Percentiles rank a stretch among this genome's conserved stretches.
Evolutionary conservation across 441 rosid species (phyloP).

Genomic region (Macaranga tanarius): DNA sequence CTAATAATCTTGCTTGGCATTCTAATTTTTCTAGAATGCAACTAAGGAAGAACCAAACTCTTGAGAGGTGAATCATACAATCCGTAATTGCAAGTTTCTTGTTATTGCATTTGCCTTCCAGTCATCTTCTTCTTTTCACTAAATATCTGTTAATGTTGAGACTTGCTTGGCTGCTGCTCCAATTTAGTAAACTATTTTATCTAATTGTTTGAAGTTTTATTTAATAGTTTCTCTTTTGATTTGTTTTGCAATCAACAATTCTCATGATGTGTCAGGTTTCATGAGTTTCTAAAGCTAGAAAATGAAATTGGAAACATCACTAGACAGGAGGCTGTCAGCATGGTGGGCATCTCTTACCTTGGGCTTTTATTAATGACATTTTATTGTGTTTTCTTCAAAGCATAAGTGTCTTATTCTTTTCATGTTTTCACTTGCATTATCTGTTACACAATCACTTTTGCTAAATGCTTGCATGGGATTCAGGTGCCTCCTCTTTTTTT

Average conservation of each 20-base stretch:
- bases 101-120: neutral
- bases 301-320: conserved; percentile 96
- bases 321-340: conserved; percentile 98
- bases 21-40: conserved; percentile 90
- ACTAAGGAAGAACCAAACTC: conserved; percentile 82
- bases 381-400: neutral
- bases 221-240: neutral
- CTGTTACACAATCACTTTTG: neutral
- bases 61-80: conserved; percentile 63
- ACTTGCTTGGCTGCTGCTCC: conserved; percentile 2
- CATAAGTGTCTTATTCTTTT: neutral
- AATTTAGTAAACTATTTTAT: neutral
- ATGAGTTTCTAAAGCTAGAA: conserved; percentile 91
- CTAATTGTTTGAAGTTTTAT: neutral
- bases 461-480: conserved; percentile 23
- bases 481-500: conserved; percentile 96
- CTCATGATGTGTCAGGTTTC: conserved; percentile 60
- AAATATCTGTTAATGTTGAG: neutral
- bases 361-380: neutral
- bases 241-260: conserved; percentile 16
- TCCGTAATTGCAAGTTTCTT: neutral
- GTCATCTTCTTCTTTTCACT: neutral
- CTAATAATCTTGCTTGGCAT: conserved; percentile 92
- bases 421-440: neutral
- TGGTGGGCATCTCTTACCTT: conserved; percentile 47